Evolutionary conservation across 176 grass and related monocot species (phyloP).

Genomic region (Saccharum spontaneum): DNA sequence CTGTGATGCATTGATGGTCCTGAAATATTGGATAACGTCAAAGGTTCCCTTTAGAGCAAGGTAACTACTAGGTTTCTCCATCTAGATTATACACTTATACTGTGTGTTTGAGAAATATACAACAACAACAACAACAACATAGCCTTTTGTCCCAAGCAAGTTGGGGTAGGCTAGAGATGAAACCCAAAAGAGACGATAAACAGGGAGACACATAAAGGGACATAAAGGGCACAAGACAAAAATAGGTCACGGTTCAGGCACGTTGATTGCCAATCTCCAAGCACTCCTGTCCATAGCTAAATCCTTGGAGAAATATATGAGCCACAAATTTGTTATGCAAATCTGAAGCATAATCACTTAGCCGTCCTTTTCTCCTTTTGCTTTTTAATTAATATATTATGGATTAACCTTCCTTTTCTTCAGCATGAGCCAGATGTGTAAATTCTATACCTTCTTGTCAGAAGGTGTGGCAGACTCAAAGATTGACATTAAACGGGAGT

Average conservation of each 20-base stretch:
- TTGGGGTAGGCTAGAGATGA: too few species aligned
- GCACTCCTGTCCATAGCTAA: too few species aligned
- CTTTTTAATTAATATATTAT: constrained; percentile 27
- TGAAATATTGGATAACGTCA: constrained; percentile 69
- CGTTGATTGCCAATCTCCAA: too few species aligned
- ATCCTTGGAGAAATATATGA: constrained; percentile 13
- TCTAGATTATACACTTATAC: not conserved
- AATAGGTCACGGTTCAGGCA: too few species aligned
- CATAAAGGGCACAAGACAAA: too few species aligned
- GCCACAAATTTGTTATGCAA: constrained; percentile 5
- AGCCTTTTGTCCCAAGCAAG: too few species aligned
- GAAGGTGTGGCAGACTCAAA: constrained; percentile 58
- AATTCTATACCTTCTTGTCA: constrained; percentile 76
- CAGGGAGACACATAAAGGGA: too few species aligned
- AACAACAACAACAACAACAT: too few species aligned
- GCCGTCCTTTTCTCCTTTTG: not conserved
- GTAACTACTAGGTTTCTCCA: constrained; percentile 33
- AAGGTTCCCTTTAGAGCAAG: constrained; percentile 72
- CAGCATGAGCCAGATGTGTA: constrained; percentile 86
- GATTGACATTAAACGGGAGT: constrained; percentile 66
- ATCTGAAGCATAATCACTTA: not conserved
- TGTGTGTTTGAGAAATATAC: not conserved
- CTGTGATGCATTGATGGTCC: constrained; percentile 62
- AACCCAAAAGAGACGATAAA: too few species aligned
- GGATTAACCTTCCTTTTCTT: constrained; percentile 38